phyloP scores from a whole-genome alignment of 2,329 filamentous ascomycete species.

The Phialocephala sp. region DNA sequence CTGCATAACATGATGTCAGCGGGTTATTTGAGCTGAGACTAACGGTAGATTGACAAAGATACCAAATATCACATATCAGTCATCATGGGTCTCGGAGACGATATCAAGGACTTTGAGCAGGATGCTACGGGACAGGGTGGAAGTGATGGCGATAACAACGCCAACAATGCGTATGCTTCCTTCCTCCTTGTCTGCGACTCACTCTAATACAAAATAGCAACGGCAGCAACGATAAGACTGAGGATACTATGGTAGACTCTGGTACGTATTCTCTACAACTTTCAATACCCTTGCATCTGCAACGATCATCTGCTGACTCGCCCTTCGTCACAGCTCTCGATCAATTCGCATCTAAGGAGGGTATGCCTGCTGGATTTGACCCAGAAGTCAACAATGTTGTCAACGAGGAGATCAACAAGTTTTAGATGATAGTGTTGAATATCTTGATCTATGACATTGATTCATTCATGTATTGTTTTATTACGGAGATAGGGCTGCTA shows the following conservation, averaged over 20 bases:
- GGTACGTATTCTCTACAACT: constrained; percentile 31
- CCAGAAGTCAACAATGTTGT: constrained; percentile 46
- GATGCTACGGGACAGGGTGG: constrained; percentile 42
- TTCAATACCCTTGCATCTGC: background rate
- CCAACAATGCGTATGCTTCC: constrained; percentile 25
- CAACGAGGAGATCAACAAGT: constrained; percentile 45
- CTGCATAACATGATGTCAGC: constrained; percentile 1
- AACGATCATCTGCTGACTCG: constrained; percentile 11
- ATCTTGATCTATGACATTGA: background rate
- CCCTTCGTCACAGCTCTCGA: constrained; percentile 38
- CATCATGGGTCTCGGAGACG: constrained; percentile 39
- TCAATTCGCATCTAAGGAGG: constrained; percentile 44
- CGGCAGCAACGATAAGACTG: constrained; percentile 39
- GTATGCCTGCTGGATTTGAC: constrained; percentile 41
- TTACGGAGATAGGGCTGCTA: background rate
- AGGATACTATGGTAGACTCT: constrained; percentile 45
- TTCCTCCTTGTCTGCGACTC: too few species aligned
- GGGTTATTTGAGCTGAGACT: background rate
- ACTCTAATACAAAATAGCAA: constrained; percentile 18
- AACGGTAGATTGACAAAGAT: background rate
- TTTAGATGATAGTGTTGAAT: constrained; percentile 18
- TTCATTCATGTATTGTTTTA: background rate
- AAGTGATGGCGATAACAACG: constrained; percentile 43
- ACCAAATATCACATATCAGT: constrained; percentile 14
- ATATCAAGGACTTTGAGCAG: constrained; percentile 42